Evolutionary conservation across 768 basidiomycete genomes (phyloP).

Genomic region (Favolaschia claudopus): DNA sequence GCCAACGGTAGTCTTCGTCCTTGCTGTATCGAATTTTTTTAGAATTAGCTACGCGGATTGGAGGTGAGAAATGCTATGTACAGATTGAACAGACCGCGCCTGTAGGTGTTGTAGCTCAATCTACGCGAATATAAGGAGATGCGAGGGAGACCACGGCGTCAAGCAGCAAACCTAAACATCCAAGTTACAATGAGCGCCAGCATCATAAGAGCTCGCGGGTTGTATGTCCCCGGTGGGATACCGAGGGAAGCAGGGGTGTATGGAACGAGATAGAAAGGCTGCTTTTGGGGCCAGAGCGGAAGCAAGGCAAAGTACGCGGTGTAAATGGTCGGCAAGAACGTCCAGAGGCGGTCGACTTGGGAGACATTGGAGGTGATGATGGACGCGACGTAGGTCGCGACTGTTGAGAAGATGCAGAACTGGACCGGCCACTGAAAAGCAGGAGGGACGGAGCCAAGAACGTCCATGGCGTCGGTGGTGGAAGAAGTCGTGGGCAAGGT

Average conservation of each 20-base stretch:
- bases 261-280: constrained; percentile 54
- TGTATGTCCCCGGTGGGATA: constrained; percentile 56
- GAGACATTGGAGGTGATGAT: constrained; percentile 81
- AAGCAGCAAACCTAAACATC: constrained; percentile 68
- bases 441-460: constrained; percentile 46
- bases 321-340: constrained; percentile 84
- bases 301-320: constrained; percentile 82
- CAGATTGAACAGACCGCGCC: constrained; percentile 83
- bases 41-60: not conserved
- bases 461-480: no score
- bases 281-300: constrained; percentile 62
- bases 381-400: constrained; percentile 63
- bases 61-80: constrained; percentile 40
- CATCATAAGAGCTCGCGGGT: constrained; percentile 80
- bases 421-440: constrained; percentile 68
- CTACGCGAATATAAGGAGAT: constrained; percentile 15
- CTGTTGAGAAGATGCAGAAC: constrained; percentile 60
- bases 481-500: no score
- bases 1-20: constrained; percentile 96
- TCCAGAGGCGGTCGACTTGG: constrained; percentile 87
- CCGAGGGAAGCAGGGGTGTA: constrained; percentile 60
- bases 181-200: constrained; percentile 70
- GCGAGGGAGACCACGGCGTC: not conserved
- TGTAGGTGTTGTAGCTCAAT: constrained; percentile 81
- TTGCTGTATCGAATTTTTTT: constrained; percentile 48